Conservation (phyloP, 192 early-diverging fungal species). For the Rhizoclosmatium globosum region DNA sequence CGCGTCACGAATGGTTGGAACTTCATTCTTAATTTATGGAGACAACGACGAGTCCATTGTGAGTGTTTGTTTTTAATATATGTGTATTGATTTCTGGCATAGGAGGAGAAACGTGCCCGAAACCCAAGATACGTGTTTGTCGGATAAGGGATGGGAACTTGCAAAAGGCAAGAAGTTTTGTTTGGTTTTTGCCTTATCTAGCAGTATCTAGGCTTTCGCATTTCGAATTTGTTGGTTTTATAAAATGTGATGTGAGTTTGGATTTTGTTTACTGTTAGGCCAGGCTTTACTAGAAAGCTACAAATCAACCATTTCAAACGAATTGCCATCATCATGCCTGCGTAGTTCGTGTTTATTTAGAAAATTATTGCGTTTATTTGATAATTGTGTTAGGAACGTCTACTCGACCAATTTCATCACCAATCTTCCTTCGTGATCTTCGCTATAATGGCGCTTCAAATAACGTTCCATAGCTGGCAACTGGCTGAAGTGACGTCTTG, state of each 20-base stretch:
- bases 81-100: not conserved
- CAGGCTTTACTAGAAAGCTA: too few species aligned
- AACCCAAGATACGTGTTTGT: constrained; percentile 37
- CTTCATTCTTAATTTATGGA: constrained; percentile 39
- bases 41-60: constrained; percentile 55
- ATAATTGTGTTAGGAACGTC: too few species aligned
- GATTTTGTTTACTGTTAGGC: too few species aligned
- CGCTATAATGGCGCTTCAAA: constrained; percentile 51
- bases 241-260: too few species aligned
- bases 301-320: too few species aligned
- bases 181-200: too few species aligned
- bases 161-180: not conserved
- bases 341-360: too few species aligned
- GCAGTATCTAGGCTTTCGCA: too few species aligned
- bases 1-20: constrained; percentile 16
- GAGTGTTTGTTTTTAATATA: constrained; percentile 26
- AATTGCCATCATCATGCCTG: too few species aligned
- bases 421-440: constrained; percentile 41
- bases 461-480: constrained; percentile 60
- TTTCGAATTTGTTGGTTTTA: too few species aligned
- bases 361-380: too few species aligned
- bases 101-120: constrained; percentile 50
- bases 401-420: not conserved
- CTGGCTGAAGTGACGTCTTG: constrained; percentile 57
- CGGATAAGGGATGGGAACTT: not conserved